phyloP scores from a whole-genome alignment of 148 eudicot genomes.

The Dianthus caryophyllus region DNA sequence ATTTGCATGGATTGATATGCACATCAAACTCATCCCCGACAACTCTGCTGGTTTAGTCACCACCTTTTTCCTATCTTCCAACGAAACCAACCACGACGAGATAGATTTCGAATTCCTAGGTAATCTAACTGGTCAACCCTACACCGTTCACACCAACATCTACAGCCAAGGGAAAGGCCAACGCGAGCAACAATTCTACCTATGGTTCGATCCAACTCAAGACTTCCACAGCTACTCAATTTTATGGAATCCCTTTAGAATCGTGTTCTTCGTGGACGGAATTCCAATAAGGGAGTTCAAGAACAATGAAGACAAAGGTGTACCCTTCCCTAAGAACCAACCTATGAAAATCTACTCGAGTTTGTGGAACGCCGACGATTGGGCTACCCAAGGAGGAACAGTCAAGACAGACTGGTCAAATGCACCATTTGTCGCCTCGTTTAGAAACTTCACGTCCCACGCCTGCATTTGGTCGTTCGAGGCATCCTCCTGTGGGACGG shows the following conservation, averaged over 20 bases:
- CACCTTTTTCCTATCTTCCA: conserved; percentile 35
- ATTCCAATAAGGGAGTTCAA: conserved; percentile 31
- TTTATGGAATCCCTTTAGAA: conserved; percentile 33
- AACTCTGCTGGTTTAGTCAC: conserved; percentile 48
- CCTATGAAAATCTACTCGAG: conserved; percentile 44
- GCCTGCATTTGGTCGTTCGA: conserved; percentile 36
- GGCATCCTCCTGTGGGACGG: conserved; percentile 29
- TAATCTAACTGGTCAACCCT: conserved; percentile 38
- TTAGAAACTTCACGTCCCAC: conserved; percentile 27
- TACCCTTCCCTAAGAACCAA: conserved; percentile 35
- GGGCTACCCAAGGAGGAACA: conserved; percentile 47
- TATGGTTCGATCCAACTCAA: conserved; percentile 40
- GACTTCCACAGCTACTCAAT: conserved; percentile 42
- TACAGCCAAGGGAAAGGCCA: conserved; percentile 34
- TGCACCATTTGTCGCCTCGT: conserved; percentile 43
- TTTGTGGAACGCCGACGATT: conserved; percentile 46
- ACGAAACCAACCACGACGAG: conserved; percentile 32
- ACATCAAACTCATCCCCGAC: conserved; percentile 33
- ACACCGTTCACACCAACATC: conserved; percentile 40
- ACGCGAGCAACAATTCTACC: conserved; percentile 38
- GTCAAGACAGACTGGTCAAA: conserved; percentile 36
- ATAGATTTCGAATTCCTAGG: conserved; percentile 48
- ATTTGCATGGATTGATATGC: conserved; percentile 35
- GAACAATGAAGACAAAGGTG: conserved; percentile 34
- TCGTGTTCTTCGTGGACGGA: conserved; percentile 36